These are phyloP conservation scores for Alectoria sarmentosa DNA, from an alignment of 495 filamentous ascomycete species.

Conservation along the genomic window DNA sequence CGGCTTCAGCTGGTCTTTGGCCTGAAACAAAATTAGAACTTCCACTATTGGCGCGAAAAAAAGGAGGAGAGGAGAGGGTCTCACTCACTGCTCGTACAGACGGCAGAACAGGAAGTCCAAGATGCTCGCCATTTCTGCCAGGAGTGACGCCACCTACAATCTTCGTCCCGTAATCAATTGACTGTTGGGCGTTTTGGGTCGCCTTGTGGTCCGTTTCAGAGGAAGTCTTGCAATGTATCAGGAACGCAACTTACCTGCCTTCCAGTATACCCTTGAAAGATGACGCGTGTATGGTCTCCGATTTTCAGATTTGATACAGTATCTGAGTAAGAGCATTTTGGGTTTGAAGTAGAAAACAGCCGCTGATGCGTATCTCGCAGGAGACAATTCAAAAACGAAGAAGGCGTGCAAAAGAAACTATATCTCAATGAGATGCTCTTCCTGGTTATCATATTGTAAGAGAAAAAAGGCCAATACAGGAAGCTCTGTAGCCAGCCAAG, in stretches of 20 bases:
- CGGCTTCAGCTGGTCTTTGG: slow-evolving; percentile 67
- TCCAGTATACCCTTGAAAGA: slow-evolving; percentile 90
- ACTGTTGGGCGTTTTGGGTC: slow-evolving; percentile 76
- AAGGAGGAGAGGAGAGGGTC: slow-evolving; percentile 6
- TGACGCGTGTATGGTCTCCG: slow-evolving; percentile 67
- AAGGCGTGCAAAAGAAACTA: background rate
- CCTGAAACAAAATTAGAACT: slow-evolving; percentile 39
- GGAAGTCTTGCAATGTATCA: slow-evolving; percentile 11
- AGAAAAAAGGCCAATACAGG: no score
- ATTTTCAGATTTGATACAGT: slow-evolving; percentile 75
- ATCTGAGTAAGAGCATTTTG: slow-evolving; percentile 40
- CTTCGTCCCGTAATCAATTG: slow-evolving; percentile 76
- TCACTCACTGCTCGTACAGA: slow-evolving; percentile 54
- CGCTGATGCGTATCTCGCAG: background rate
- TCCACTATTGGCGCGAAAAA: no score
- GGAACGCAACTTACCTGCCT: slow-evolving; percentile 11
- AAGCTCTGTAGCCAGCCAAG: no score
- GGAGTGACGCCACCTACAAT: slow-evolving; percentile 85
- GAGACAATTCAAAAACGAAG: background rate
- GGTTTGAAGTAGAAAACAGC: background rate
- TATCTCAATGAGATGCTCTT: background rate
- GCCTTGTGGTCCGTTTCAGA: slow-evolving; percentile 39
- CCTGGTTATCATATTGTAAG: background rate
- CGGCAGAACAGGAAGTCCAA: slow-evolving; percentile 72
- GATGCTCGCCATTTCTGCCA: slow-evolving; percentile 66